Percentiles rank a stretch among this genome's conserved stretches.
These are phyloP conservation scores for Plasmopara viticola DNA, from an alignment of 352 stramenopile species.

Conservation along the genomic window DNA sequence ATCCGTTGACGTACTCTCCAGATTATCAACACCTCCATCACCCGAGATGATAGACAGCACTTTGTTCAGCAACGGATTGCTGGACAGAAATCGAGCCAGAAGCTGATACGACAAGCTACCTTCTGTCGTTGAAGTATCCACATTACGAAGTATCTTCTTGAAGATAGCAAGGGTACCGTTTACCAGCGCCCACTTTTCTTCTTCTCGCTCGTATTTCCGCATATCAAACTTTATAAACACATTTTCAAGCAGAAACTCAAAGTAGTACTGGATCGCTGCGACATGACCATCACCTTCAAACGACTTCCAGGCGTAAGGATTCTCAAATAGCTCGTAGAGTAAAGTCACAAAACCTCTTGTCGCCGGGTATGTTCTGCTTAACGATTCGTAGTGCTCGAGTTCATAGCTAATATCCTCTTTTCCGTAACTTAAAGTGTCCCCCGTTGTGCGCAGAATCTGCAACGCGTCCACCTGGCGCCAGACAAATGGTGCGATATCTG, in stretches of 20 bases:
- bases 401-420: conserved; percentile 80
- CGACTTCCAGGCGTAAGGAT: conserved; percentile 63
- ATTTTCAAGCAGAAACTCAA: conserved; percentile 75
- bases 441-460: conserved; percentile 75
- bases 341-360: conserved; percentile 72
- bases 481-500: conserved; percentile 75
- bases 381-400: conserved; percentile 79
- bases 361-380: conserved; percentile 70
- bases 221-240: conserved; percentile 83
- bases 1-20: conserved; percentile 66
- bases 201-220: conserved; percentile 75
- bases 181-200: conserved; percentile 79
- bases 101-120: conserved; percentile 64
- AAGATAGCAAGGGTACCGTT: conserved; percentile 71
- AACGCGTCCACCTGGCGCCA: conserved; percentile 81
- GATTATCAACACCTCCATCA: conserved; percentile 63
- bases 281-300: conserved; percentile 71
- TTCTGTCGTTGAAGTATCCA: conserved; percentile 35
- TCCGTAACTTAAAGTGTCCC: conserved; percentile 52
- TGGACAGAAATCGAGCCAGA: conserved; percentile 60
- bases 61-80: conserved; percentile 59
- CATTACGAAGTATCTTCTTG: conserved; percentile 62
- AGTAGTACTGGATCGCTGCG: conserved; percentile 78
- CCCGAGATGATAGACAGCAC: conserved; percentile 59
- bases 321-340: conserved; percentile 70